Percentiles rank a stretch among this genome's conserved stretches.
phyloP scores from a whole-genome alignment of 305 asterid genomes.

The Fraxinus paxiana region DNA sequence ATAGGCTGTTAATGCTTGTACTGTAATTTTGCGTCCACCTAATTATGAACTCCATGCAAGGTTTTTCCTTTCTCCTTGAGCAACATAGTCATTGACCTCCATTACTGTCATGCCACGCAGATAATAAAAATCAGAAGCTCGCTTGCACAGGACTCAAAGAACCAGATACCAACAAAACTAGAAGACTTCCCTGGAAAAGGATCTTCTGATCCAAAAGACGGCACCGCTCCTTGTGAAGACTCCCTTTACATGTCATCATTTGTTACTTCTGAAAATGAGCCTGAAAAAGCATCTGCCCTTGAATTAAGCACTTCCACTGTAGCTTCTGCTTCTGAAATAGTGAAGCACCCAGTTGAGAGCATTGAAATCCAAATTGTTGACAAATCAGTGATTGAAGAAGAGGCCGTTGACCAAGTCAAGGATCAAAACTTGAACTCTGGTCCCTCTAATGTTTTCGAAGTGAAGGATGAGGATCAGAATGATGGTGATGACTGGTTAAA shows the following conservation, averaged over 20 bases:
- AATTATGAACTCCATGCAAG: not conserved
- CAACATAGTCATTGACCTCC: slow-evolving; percentile 8
- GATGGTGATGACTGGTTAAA: slow-evolving; percentile 92
- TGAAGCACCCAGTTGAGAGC: slow-evolving; percentile 37
- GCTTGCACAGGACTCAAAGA: slow-evolving; percentile 53
- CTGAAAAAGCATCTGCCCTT: slow-evolving; percentile 23
- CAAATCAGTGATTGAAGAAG: slow-evolving; percentile 44
- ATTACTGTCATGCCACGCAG: slow-evolving; percentile 35
- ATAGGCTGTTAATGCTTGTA: not conserved
- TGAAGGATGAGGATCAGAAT: slow-evolving; percentile 47
- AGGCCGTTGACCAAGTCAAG: slow-evolving; percentile 29
- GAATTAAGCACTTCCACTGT: slow-evolving; percentile 32
- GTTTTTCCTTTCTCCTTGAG: not conserved
- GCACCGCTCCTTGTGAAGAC: slow-evolving; percentile 37
- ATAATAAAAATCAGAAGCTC: slow-evolving; percentile 62
- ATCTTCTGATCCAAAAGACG: slow-evolving; percentile 34
- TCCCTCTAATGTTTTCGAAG: slow-evolving; percentile 29
- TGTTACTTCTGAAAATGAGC: slow-evolving; percentile 22
- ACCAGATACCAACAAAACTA: slow-evolving; percentile 27
- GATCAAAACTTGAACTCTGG: slow-evolving; percentile 20
- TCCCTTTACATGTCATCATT: slow-evolving; percentile 43
- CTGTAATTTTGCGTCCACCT: not conserved
- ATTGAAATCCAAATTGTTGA: slow-evolving; percentile 42
- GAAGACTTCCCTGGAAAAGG: slow-evolving; percentile 22
- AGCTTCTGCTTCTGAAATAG: slow-evolving; percentile 29